Evolutionary conservation across 2,329 filamentous ascomycete species (phyloP), one percentile per base, ranked within the genome.

Genomic region (Cordyceps tenuipes): DNA sequence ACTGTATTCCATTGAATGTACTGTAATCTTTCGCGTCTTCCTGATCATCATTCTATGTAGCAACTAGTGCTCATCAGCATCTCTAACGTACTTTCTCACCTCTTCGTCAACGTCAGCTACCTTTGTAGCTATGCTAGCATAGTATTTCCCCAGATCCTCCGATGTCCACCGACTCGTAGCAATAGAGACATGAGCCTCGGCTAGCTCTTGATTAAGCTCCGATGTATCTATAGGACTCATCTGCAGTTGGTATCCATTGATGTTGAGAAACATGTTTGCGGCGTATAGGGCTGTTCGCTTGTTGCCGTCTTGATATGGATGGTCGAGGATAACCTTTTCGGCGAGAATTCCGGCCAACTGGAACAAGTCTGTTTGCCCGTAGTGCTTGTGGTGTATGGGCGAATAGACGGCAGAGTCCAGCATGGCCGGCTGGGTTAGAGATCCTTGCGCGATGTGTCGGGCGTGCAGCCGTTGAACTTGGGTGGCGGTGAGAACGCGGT

Each of bases 241-340:
- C 49, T 61, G 62, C 2, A 67, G 23, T 41, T 63, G 62, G 49
- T 64, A 61, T 3, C 65, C 62, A n/a, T 67, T 66, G 21, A 64
- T 63, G 39, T 64, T 63, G 5, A 66, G 55, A 41, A 67, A 64
- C 64, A 64, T 64, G 19, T 66, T 62, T n/a, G 62, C 63, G 1
- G 65, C 64, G 1, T 43, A 60, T 2, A 64, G 62, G 36, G 64
- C 57, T n/a, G 52, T 62, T 47, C 64, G 43, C 31, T 66, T 67
- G 52, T 66, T 67, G 19, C 62, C 63, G 48, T 66, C 62, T 19
- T 63, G 58, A 46, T 64, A 68, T 1, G 63, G 49, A 23, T 68
- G 63, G 31, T 68, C 52, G 7, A 67, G 63, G 10, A 65, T 61
- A 12, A 68, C 56, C 52, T 64, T 68, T 48, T 63, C 46, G 1